Percentiles rank a stretch among this genome's conserved stretches.
phyloP scores from a whole-genome alignment of 192 early-diverging fungal species.

The Linnemannia schmuckeri region DNA sequence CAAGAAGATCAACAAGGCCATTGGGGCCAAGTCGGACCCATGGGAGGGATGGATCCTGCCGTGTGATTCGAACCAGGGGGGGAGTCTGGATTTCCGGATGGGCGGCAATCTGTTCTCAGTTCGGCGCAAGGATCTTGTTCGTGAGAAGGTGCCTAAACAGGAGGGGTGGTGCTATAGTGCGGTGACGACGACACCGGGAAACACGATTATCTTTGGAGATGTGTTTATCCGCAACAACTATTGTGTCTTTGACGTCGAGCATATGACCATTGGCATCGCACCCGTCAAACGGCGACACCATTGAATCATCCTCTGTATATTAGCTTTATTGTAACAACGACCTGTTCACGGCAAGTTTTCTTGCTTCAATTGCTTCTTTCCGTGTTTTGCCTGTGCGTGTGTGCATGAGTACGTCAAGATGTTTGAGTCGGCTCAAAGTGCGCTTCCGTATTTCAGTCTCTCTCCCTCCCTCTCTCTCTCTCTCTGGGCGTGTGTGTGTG shows the following conservation, averaged over 20 bases:
- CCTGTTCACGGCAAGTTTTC: neutral
- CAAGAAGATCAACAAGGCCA: conserved; percentile 57
- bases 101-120: conserved; percentile 50
- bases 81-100: conserved; percentile 50
- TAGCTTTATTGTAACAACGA: neutral
- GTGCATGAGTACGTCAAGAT: too few species aligned
- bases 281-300: conserved; percentile 2
- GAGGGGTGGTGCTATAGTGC: conserved; percentile 56
- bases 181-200: conserved; percentile 46
- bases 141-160: conserved; percentile 37
- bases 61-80: conserved; percentile 28
- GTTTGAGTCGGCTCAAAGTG: too few species aligned
- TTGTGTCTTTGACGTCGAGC: conserved; percentile 59
- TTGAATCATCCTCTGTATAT: neutral
- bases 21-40: conserved; percentile 50
- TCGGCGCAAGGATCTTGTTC: conserved; percentile 40
- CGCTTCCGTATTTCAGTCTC: too few species aligned
- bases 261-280: conserved; percentile 41
- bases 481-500: too few species aligned
- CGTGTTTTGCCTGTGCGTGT: too few species aligned
- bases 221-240: conserved; percentile 67
- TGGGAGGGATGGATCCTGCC: conserved; percentile 48
- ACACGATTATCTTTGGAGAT: conserved; percentile 62
- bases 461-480: too few species aligned
- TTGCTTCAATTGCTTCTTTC: neutral